These are phyloP conservation scores for Ochetophila trinervis DNA, from an alignment of 306 rosid genomes.

Conservation along the genomic window DNA sequence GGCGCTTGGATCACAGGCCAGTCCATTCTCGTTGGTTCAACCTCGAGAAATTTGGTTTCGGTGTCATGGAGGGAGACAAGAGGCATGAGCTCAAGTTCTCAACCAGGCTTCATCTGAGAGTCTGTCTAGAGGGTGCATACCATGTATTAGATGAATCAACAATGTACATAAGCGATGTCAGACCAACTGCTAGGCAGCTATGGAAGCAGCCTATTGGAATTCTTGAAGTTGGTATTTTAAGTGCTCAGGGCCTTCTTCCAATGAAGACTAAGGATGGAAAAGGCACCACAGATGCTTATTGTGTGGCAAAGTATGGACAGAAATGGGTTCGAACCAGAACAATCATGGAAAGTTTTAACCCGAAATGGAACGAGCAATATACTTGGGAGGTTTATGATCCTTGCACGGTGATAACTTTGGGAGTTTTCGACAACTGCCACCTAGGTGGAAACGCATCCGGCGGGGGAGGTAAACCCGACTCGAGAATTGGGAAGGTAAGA, in stretches of 20 bases:
- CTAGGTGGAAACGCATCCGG: slow-evolving; percentile 45
- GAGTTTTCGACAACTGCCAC: slow-evolving; percentile 80
- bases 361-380: slow-evolving; percentile 69
- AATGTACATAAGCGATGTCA: slow-evolving; percentile 71
- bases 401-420: slow-evolving; percentile 61
- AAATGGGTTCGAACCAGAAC: slow-evolving; percentile 89
- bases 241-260: slow-evolving; percentile 73
- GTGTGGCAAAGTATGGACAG: slow-evolving; percentile 77
- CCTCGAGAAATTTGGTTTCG: slow-evolving; percentile 67
- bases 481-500: slow-evolving; percentile 69
- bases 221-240: slow-evolving; percentile 80
- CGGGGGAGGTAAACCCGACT: slow-evolving; percentile 41
- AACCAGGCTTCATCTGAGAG: slow-evolving; percentile 50
- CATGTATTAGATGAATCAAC: slow-evolving; percentile 84
- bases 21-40: slow-evolving; percentile 71
- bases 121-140: slow-evolving; percentile 80
- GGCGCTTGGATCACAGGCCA: slow-evolving; percentile 61
- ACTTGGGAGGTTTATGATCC: slow-evolving; percentile 72
- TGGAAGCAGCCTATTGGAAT: slow-evolving; percentile 89
- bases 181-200: slow-evolving; percentile 71
- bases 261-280: slow-evolving; percentile 65
- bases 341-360: slow-evolving; percentile 49
- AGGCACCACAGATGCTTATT: slow-evolving; percentile 61
- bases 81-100: slow-evolving; percentile 67
- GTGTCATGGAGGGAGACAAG: slow-evolving; percentile 64